These are phyloP conservation scores for Helotiales sp. DNA, from an alignment of 2,329 filamentous ascomycete genomes.

Conservation along the genomic window DNA sequence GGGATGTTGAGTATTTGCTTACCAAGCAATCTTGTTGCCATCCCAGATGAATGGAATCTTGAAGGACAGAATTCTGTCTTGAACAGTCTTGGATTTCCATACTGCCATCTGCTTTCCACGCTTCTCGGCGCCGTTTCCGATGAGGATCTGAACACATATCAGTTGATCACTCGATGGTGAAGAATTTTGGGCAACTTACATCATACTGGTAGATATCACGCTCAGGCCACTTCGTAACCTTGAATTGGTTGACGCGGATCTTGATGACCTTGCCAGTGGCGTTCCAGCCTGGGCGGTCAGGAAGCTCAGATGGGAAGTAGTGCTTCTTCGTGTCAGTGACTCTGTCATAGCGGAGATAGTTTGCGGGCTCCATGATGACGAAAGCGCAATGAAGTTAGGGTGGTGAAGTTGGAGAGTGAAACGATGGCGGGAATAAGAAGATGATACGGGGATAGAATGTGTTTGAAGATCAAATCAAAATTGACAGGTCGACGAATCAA, in stretches of 20 bases:
- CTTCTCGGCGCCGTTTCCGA: slow-evolving; percentile 65
- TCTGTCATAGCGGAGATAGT: slow-evolving; percentile 29
- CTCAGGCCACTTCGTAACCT: slow-evolving; percentile 59
- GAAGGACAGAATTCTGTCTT: slow-evolving; percentile 50
- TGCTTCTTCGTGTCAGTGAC: slow-evolving; percentile 19
- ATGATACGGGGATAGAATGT: slow-evolving; percentile 2
- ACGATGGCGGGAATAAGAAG: slow-evolving; percentile 5
- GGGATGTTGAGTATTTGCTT: slow-evolving; percentile 33
- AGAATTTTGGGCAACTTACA: slow-evolving; percentile 51
- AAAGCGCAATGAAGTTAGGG: slow-evolving; percentile 12
- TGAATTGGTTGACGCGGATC: slow-evolving; percentile 72
- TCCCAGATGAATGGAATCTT: slow-evolving; percentile 69
- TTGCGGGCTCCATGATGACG: slow-evolving; percentile 31
- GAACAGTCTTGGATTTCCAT: slow-evolving; percentile 67
- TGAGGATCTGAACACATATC: slow-evolving; percentile 52
- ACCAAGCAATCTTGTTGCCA: slow-evolving; percentile 86
- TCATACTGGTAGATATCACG: slow-evolving; percentile 80
- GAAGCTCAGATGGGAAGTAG: slow-evolving; percentile 27
- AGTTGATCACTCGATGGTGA: slow-evolving; percentile 1
- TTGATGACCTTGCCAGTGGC: slow-evolving; percentile 54
- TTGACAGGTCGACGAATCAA: slow-evolving; percentile 20
- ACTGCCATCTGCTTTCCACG: slow-evolving; percentile 69
- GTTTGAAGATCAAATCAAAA: slow-evolving; percentile 13
- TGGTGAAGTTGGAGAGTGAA: slow-evolving; percentile 6
- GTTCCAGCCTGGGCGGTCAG: slow-evolving; percentile 57